Conservation (phyloP, 495 filamentous ascomycete species). For the Penicillium chermesinum region DNA sequence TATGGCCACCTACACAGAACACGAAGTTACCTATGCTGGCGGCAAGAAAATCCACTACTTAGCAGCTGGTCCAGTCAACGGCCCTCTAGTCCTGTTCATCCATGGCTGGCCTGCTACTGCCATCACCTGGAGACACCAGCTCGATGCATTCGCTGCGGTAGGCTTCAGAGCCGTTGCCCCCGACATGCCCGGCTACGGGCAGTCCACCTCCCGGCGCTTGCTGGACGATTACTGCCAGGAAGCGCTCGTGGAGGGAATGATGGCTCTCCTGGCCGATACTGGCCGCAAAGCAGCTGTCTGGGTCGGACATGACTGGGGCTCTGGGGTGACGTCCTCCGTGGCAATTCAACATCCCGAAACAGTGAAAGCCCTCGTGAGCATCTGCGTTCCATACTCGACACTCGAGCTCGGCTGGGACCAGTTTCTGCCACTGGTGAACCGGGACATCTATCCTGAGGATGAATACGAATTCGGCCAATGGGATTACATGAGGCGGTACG, state of each 20-base stretch:
- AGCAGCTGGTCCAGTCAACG: slow-evolving; percentile 10
- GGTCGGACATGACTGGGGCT: slow-evolving; percentile 4
- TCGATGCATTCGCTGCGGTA: slow-evolving; percentile 8
- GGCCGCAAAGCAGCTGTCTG: slow-evolving; percentile 4
- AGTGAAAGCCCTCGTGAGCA: slow-evolving; percentile 1
- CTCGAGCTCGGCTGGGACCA: not conserved
- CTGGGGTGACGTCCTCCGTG: not conserved
- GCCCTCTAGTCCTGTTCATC: slow-evolving; percentile 15
- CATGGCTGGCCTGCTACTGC: slow-evolving; percentile 17
- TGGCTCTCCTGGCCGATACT: slow-evolving; percentile 1
- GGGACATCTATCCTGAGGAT: not conserved
- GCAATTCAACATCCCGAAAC: not conserved
- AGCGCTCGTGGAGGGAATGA: slow-evolving; percentile 1
- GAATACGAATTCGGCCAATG: slow-evolving; percentile 1
- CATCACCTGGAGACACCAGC: slow-evolving; percentile 16
- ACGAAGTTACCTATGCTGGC: slow-evolving; percentile 8
- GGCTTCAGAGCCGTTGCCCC: slow-evolving; percentile 2
- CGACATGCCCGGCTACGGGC: slow-evolving; percentile 5
- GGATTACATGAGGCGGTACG: slow-evolving; percentile 1
- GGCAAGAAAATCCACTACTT: slow-evolving; percentile 17
- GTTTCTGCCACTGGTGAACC: not conserved
- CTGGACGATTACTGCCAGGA: slow-evolving; percentile 1
- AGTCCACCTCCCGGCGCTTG: not conserved
- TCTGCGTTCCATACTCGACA: not conserved
- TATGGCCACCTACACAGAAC: slow-evolving; percentile 10